Percentiles rank a stretch among this genome's conserved stretches.
phyloP scores from a whole-genome alignment of 164 flowering plant species.

The Echeveria elegans region DNA sequence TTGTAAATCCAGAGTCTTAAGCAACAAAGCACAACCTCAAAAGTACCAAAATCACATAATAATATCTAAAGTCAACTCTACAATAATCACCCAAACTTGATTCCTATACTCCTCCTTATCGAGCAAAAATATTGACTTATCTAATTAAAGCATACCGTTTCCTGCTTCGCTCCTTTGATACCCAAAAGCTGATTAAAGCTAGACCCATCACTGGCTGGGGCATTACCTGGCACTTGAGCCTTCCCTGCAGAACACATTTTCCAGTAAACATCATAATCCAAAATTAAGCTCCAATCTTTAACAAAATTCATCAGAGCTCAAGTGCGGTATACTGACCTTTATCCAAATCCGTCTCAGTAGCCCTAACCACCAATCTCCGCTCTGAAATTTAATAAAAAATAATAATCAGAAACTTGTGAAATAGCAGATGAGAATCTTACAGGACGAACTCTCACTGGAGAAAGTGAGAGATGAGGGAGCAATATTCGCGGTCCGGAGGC shows the following conservation, averaged over 20 bases:
- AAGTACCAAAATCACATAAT: background rate
- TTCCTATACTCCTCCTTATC: too few relatives aligned
- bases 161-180: slow-evolving; percentile 86
- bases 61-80: too few relatives aligned
- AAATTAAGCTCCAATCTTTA: background rate
- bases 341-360: slow-evolving; percentile 61
- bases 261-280: background rate
- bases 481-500: background rate
- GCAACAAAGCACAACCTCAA: background rate
- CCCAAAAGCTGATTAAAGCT: slow-evolving; percentile 89
- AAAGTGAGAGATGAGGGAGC: background rate
- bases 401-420: background rate
- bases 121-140: too few relatives aligned
- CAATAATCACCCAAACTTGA: too few relatives aligned
- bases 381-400: slow-evolving; percentile 20
- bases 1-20: background rate
- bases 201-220: slow-evolving; percentile 61
- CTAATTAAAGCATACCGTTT: slow-evolving; percentile 42
- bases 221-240: slow-evolving; percentile 56
- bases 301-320: background rate
- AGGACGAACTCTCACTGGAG: background rate
- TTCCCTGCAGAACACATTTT: slow-evolving; percentile 28
- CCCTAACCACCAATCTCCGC: slow-evolving; percentile 43
- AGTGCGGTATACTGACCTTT: slow-evolving; percentile 30
- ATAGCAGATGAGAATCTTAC: background rate